These are phyloP conservation scores for Nadsonia commutata DNA, from an alignment of 1,139 yeast genomes.

Conservation along the genomic window DNA sequence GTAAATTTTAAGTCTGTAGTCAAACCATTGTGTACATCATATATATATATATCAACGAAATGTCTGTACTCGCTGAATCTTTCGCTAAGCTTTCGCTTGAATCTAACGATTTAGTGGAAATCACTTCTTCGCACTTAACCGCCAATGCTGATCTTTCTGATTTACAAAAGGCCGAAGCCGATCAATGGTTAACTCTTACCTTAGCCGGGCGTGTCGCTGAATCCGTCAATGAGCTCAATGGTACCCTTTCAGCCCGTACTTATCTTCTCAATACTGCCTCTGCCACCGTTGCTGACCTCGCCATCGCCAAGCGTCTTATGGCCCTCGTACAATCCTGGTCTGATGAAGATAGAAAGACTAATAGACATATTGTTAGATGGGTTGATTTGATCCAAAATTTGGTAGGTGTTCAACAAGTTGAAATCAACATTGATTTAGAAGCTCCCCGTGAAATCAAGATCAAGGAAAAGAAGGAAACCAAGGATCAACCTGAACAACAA, in stretches of 20 bases:
- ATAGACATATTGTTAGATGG: slow-evolving; percentile 88
- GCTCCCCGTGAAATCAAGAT: slow-evolving; percentile 57
- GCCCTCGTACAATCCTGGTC: slow-evolving; percentile 47
- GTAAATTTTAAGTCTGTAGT: too few relatives aligned
- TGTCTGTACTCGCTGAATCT: not conserved
- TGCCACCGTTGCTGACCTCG: slow-evolving; percentile 54
- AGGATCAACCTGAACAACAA: slow-evolving; percentile 22
- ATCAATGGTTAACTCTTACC: slow-evolving; percentile 71
- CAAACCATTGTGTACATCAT: too few relatives aligned
- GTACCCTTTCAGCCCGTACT: slow-evolving; percentile 51
- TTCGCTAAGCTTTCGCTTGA: not conserved
- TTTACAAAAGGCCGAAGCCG: slow-evolving; percentile 50
- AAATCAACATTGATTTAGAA: slow-evolving; percentile 42
- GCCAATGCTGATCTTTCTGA: slow-evolving; percentile 14
- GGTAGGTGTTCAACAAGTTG: slow-evolving; percentile 38
- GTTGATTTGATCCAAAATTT: slow-evolving; percentile 70
- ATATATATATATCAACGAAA: not conserved
- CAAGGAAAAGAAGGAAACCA: slow-evolving; percentile 36
- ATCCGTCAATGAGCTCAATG: slow-evolving; percentile 44
- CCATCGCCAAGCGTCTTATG: slow-evolving; percentile 48
- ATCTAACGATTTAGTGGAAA: not conserved
- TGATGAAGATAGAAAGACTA: slow-evolving; percentile 36
- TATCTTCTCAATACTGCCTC: slow-evolving; percentile 48
- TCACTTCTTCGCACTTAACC: not conserved
- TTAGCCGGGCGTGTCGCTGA: slow-evolving; percentile 40